Evolutionary conservation across 1,139 yeast genomes (phyloP), one percentile per base, ranked within the genome.

Genomic region (Zygosaccharomyces pseudobailii): DNA sequence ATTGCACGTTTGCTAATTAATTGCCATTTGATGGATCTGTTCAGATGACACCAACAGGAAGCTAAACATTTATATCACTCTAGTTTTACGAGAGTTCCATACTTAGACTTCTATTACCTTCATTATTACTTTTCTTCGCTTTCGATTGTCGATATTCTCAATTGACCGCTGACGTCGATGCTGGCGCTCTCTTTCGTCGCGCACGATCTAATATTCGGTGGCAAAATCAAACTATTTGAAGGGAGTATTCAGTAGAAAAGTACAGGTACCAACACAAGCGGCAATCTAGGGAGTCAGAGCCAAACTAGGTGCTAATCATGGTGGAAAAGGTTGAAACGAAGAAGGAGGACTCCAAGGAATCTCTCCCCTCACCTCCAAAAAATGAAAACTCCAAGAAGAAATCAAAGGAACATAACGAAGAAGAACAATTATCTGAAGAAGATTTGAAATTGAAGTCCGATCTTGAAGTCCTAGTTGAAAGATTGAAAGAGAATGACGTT

Each of bases 371-470:
- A 43, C 45, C 57, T 40, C 41, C 50, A 32, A 52, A 50, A 43
- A 56, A 47, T 25, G 54, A 51, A 20, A 46, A 47, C 40, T 36
- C 48, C 30, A 45, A 43, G 13, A 56, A 56, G 47, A 54, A 47
- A 45, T 52, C 48, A 54, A 61, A 65, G 71, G 70, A 73, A 45
- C 61, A 68, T 48, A 59, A 70, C 50, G 67, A 72, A 55, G 79
- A 83, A 62, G 96, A 89, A 65, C 97, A 90, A 64, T 75, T 92
- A 52, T 84, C 90, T 36, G 98, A 90, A 67, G 98, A 92, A 67
- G 99, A 94, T 68, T 85, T 82, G 60, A 87, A 84, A 65, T 76
- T 94, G 58, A 92, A 92, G 64, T 82, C 79, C 51, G 96, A 89
- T 63, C 78, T 94, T 62, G 97, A 92, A 60, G 71, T 82, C 74